phyloP scores from a whole-genome alignment of 805 yeast genomes.

The Candida koratica region DNA sequence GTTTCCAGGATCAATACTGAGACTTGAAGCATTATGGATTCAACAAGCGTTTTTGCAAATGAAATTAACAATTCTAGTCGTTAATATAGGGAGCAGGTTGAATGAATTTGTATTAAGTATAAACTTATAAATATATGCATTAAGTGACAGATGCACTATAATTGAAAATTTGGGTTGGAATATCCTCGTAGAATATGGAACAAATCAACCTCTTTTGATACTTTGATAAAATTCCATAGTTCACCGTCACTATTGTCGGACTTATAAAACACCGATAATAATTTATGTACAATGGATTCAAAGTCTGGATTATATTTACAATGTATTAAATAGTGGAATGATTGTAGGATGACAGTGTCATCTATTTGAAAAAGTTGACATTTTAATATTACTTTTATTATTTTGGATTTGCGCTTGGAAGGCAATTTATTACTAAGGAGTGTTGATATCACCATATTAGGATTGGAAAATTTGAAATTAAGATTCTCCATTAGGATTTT shows the following conservation, averaged over 20 bases:
- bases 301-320: slow-evolving; percentile 4
- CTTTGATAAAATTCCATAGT: slow-evolving; percentile 9
- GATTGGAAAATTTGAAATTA: slow-evolving; percentile 7
- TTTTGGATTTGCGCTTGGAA: slow-evolving; percentile 5
- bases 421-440: slow-evolving; percentile 4
- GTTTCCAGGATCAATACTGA: too few relatives aligned
- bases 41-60: too few relatives aligned
- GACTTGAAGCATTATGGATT: too few relatives aligned
- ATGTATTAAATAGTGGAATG: slow-evolving; percentile 4
- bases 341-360: slow-evolving; percentile 2
- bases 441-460: background rate
- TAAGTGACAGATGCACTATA: too few relatives aligned
- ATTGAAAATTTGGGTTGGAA: slow-evolving; percentile 8
- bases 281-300: slow-evolving; percentile 7
- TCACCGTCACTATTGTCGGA: slow-evolving; percentile 7
- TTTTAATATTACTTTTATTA: slow-evolving; percentile 2
- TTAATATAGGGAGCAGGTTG: background rate
- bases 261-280: slow-evolving; percentile 5
- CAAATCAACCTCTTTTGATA: slow-evolving; percentile 5
- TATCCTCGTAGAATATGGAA: slow-evolving; percentile 11
- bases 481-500: slow-evolving; percentile 8
- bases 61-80: too few relatives aligned
- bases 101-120: too few relatives aligned
- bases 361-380: slow-evolving; percentile 5
- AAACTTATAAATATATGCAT: too few relatives aligned